phyloP scores from a whole-genome alignment of 805 yeast genomes.

The Candida caryicola region DNA sequence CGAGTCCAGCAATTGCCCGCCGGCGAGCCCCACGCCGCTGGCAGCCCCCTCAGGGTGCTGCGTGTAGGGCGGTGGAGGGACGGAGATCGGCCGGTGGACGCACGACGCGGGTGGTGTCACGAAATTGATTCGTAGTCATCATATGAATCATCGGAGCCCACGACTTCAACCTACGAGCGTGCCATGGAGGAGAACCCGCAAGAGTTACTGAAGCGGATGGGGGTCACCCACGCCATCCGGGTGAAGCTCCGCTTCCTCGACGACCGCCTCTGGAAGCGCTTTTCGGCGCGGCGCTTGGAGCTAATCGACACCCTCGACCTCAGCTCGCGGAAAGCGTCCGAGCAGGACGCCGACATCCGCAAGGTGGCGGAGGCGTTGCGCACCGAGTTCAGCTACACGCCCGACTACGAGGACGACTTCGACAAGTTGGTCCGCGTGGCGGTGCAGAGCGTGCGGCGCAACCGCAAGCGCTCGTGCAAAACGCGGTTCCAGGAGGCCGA shows the following conservation, averaged over 20 bases:
- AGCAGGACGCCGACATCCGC: conserved; percentile 80
- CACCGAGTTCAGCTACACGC: conserved; percentile 71
- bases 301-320: conserved; percentile 73
- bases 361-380: conserved; percentile 76
- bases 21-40: too few species aligned
- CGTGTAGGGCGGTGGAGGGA: too few species aligned
- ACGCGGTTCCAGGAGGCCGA: conserved; percentile 16
- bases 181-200: background rate
- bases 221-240: conserved; percentile 58
- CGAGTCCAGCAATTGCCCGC: too few species aligned
- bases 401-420: conserved; percentile 62
- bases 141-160: conserved; percentile 1
- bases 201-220: conserved; percentile 30
- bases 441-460: conserved; percentile 87
- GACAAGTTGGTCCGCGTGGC: conserved; percentile 91
- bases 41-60: too few species aligned
- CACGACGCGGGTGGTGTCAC: too few species aligned
- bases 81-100: too few species aligned
- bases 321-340: conserved; percentile 77
- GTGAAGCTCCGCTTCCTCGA: conserved; percentile 70
- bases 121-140: conserved; percentile 11
- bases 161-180: background rate
- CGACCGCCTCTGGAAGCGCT: conserved; percentile 82
- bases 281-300: conserved; percentile 86
- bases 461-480: conserved; percentile 63